Evolutionary conservation across 371 early-diverging fungal genomes (phyloP).

Genomic region (Mortierella sp.): DNA sequence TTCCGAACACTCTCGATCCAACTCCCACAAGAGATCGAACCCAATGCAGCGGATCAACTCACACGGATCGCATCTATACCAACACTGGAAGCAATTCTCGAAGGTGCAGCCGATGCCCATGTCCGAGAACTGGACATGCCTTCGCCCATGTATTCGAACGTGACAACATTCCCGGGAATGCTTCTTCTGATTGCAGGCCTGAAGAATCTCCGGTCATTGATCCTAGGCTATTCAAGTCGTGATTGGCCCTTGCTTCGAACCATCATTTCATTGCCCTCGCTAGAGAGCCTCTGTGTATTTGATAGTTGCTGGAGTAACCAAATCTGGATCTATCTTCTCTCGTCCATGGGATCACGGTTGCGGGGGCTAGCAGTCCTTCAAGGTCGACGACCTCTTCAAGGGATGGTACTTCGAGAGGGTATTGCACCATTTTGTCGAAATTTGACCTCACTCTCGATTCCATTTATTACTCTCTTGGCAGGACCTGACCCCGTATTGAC

Average conservation of each 20-base stretch:
- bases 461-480: constrained; percentile 42
- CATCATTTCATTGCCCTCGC: constrained; percentile 25
- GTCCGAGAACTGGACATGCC: constrained; percentile 50
- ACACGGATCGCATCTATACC: constrained; percentile 26
- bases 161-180: constrained; percentile 48
- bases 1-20: constrained; percentile 53
- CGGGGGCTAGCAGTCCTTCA: constrained; percentile 42
- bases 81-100: constrained; percentile 28
- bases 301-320: constrained; percentile 52
- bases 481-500: constrained; percentile 35
- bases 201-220: constrained; percentile 24
- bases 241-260: constrained; percentile 49
- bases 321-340: constrained; percentile 50
- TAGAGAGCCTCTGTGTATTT: constrained; percentile 48
- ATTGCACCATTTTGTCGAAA: constrained; percentile 40
- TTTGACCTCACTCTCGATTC: constrained; percentile 43
- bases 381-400: constrained; percentile 45
- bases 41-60: constrained; percentile 30
- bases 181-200: constrained; percentile 32
- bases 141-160: constrained; percentile 52
- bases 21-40: constrained; percentile 51
- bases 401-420: constrained; percentile 33
- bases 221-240: constrained; percentile 49
- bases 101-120: constrained; percentile 28
- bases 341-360: constrained; percentile 30